Percentiles rank a stretch among this genome's conserved stretches.
These are phyloP conservation scores for Erythrophleum fordii DNA, from an alignment of 306 rosid genomes.

Conservation along the genomic window DNA sequence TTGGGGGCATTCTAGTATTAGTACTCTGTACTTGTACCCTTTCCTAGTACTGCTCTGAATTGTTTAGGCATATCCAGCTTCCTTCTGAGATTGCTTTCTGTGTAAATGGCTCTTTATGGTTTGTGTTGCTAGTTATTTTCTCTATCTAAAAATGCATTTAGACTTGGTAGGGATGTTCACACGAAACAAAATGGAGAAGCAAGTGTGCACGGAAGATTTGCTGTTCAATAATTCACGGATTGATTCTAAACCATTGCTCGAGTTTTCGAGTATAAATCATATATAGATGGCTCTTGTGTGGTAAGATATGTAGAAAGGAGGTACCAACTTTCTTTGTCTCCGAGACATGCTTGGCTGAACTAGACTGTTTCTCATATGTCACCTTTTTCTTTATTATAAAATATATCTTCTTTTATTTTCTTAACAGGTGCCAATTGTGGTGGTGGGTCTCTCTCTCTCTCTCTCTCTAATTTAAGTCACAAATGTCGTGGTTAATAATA, in stretches of 20 bases:
- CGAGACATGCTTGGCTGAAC: too few species aligned
- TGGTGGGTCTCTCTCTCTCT: too few species aligned
- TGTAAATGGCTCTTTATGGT: neutral
- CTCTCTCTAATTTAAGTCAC: too few species aligned
- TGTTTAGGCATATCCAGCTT: slow-evolving; percentile 1
- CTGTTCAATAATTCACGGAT: neutral
- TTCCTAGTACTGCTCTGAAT: neutral
- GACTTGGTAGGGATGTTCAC: too few species aligned
- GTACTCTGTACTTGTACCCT: neutral
- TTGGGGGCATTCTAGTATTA: neutral
- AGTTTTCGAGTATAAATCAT: neutral
- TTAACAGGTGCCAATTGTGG: too few species aligned
- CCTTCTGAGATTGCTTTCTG: neutral
- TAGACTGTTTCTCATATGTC: too few species aligned
- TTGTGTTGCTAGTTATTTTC: neutral
- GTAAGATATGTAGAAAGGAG: neutral
- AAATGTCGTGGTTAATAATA: too few species aligned
- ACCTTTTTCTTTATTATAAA: too few species aligned
- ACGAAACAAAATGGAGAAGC: too few species aligned
- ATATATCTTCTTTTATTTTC: too few species aligned
- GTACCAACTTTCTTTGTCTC: too few species aligned
- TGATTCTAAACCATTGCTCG: neutral
- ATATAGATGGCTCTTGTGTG: neutral
- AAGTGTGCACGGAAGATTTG: neutral
- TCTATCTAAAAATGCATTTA: neutral